Conservation (phyloP, 306 rosid genomes). For the Fagus crenata region DNA sequence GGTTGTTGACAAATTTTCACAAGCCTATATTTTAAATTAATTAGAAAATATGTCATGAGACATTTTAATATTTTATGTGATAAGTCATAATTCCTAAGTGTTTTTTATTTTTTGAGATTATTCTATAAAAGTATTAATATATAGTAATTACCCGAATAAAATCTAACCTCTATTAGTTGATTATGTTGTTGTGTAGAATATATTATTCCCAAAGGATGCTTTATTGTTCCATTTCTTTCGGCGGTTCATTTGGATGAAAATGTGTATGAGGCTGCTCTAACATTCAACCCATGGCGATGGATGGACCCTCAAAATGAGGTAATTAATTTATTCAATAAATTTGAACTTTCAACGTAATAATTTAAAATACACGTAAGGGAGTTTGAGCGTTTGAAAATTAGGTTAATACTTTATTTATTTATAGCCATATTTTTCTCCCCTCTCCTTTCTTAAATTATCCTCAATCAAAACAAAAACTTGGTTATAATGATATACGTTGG, state of each 20-base stretch:
- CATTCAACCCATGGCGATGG: conserved; percentile 98
- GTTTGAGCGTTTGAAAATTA: too few relatives aligned
- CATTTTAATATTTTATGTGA: too few relatives aligned
- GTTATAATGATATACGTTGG: too few relatives aligned
- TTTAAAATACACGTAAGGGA: too few relatives aligned
- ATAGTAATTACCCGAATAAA: background rate
- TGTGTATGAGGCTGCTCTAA: conserved; percentile 58
- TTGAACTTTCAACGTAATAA: background rate
- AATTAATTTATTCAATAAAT: conserved; percentile 1
- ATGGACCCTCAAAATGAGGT: conserved; percentile 79
- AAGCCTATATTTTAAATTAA: too few relatives aligned
- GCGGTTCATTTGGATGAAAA: conserved; percentile 92
- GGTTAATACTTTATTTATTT: too few relatives aligned
- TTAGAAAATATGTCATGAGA: too few relatives aligned
- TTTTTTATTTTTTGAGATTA: background rate
- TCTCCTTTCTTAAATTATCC: too few relatives aligned
- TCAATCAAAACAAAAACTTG: too few relatives aligned
- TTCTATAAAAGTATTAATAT: background rate
- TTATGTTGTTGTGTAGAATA: conserved; percentile 51
- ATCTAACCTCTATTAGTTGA: background rate
- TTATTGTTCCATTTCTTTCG: conserved; percentile 93
- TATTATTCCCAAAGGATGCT: conserved; percentile 81
- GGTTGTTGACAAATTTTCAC: too few relatives aligned
- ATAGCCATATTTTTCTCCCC: too few relatives aligned
- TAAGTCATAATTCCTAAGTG: too few relatives aligned